phyloP scores from a whole-genome alignment of 1,284 basidiomycete genomes.

The Ustilago bromivora region DNA sequence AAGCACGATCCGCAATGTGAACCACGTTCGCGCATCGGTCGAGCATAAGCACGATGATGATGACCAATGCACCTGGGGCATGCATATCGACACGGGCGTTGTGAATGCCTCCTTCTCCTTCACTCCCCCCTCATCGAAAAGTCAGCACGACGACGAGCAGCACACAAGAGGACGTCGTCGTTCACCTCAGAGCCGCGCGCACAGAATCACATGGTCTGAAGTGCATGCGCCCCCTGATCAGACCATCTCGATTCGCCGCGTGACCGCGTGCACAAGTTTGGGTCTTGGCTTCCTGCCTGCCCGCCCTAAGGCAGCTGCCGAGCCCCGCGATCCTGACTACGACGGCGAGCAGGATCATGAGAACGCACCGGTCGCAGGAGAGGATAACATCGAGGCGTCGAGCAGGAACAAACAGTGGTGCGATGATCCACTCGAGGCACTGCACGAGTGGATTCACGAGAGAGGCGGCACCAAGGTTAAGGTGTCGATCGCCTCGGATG shows the following conservation, averaged over 20 bases:
- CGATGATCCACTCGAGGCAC: constrained; percentile 44
- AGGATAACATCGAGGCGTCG: background rate
- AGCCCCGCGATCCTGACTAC: constrained; percentile 43
- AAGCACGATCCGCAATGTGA: constrained; percentile 7
- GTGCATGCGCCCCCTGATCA: constrained; percentile 39
- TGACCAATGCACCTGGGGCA: constrained; percentile 9
- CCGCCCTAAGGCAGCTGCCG: constrained; percentile 37
- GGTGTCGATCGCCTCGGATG: constrained; percentile 48
- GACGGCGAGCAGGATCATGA: constrained; percentile 17
- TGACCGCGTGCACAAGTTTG: constrained; percentile 37
- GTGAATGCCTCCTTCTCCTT: constrained; percentile 33
- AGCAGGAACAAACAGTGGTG: constrained; percentile 13
- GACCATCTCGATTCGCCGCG: constrained; percentile 49
- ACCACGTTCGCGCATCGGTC: constrained; percentile 13
- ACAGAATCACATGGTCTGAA: constrained; percentile 34
- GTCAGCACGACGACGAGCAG: constrained; percentile 11
- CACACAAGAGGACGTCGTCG: constrained; percentile 19
- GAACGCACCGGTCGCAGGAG: constrained; percentile 4
- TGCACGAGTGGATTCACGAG: constrained; percentile 48
- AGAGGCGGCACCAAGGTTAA: constrained; percentile 15
- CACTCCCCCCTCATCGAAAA: constrained; percentile 1
- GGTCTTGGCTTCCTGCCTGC: constrained; percentile 42
- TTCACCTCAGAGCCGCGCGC: constrained; percentile 7
- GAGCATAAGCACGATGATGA: constrained; percentile 5
- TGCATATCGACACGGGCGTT: constrained; percentile 17